Evolutionary conservation across 2,329 filamentous ascomycete genomes (phyloP).

Genomic region (Helotiales sp.): DNA sequence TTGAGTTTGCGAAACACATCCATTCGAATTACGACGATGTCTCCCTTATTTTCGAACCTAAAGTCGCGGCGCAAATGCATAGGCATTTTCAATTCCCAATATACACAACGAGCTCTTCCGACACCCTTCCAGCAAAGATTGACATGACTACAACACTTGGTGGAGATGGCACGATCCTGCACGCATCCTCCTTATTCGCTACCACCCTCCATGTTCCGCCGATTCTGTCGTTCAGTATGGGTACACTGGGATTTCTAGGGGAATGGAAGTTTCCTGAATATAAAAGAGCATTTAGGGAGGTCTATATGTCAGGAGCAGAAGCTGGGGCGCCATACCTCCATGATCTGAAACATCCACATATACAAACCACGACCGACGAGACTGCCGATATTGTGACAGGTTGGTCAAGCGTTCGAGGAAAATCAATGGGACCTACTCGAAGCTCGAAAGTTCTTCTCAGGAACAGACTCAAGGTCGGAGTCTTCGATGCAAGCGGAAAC

Average conservation of each 20-base stretch:
- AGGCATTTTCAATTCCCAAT: slow-evolving; percentile 71
- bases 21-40: slow-evolving; percentile 76
- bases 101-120: slow-evolving; percentile 49
- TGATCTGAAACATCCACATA: slow-evolving; percentile 34
- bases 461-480: slow-evolving; percentile 81
- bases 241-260: slow-evolving; percentile 88
- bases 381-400: slow-evolving; percentile 43
- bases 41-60: slow-evolving; percentile 79
- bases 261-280: slow-evolving; percentile 96
- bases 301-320: slow-evolving; percentile 77
- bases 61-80: slow-evolving; percentile 72
- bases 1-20: slow-evolving; percentile 58
- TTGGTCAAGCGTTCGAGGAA: slow-evolving; percentile 76
- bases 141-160: slow-evolving; percentile 89
- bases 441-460: slow-evolving; percentile 81
- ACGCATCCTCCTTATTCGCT: slow-evolving; percentile 84
- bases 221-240: slow-evolving; percentile 94
- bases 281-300: slow-evolving; percentile 87
- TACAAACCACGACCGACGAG: slow-evolving; percentile 20
- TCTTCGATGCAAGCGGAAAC: slow-evolving; percentile 70
- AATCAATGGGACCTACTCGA: slow-evolving; percentile 74
- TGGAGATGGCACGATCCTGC: slow-evolving; percentile 88
- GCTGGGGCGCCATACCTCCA: slow-evolving; percentile 35
- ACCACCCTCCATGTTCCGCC: slow-evolving; percentile 81
- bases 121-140: slow-evolving; percentile 71